Evolutionary conservation across 495 filamentous ascomycete species (phyloP).

Genomic region (Podospora anserina): DNA sequence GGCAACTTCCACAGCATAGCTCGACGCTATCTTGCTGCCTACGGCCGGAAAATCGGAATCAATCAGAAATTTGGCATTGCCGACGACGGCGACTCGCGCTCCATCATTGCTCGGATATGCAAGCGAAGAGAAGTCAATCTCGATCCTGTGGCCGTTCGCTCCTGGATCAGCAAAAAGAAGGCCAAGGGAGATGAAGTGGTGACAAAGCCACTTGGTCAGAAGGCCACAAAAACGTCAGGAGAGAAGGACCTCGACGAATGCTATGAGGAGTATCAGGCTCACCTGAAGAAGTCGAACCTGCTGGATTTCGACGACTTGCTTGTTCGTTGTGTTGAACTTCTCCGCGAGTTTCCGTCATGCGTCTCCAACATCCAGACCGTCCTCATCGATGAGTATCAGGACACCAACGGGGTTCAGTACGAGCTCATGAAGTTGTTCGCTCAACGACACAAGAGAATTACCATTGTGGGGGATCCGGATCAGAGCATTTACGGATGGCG

Average conservation of each 20-base stretch:
- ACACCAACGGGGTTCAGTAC: conserved; percentile 94
- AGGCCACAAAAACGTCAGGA: conserved; percentile 51
- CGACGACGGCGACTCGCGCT: conserved; percentile 74
- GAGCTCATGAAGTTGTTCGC: conserved; percentile 92
- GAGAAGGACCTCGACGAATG: conserved; percentile 57
- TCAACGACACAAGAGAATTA: conserved; percentile 66
- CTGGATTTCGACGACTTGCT: conserved; percentile 96
- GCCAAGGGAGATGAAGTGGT: conserved; percentile 58
- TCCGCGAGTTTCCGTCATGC: conserved; percentile 73
- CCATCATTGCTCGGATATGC: conserved; percentile 76
- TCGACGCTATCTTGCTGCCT: conserved; percentile 76
- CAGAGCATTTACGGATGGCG: conserved; percentile 98
- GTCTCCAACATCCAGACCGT: conserved; percentile 89
- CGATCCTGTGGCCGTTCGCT: conserved; percentile 64
- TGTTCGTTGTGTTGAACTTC: conserved; percentile 75
- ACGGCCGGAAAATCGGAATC: conserved; percentile 83
- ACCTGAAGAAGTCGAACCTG: conserved; percentile 71
- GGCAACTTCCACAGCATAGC: conserved; percentile 97
- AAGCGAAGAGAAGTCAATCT: conserved; percentile 66
- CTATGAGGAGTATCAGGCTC: conserved; percentile 74
- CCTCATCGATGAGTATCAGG: conserved; percentile 96
- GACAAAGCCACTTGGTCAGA: conserved; percentile 20
- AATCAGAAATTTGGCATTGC: conserved; percentile 88
- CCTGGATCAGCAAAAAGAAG: conserved; percentile 84
- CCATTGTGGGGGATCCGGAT: conserved; percentile 95